These are phyloP conservation scores for Azolla pinnata DNA, from an alignment of 75 land plant species.

Conservation along the genomic window DNA sequence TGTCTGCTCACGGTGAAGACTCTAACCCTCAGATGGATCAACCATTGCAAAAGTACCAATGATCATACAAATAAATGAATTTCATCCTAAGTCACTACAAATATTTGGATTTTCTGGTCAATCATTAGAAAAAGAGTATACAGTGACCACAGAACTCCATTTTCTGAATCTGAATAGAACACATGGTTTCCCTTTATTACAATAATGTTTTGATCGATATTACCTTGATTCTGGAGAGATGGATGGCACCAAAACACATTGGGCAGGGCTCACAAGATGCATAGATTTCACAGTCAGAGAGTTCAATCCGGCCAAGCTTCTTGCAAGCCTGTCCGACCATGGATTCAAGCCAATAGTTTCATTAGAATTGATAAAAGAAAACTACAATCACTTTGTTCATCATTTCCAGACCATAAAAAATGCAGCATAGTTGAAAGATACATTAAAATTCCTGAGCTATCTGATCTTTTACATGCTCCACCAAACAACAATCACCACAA, in stretches of 20 bases:
- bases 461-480: no score
- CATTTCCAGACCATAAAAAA: no score
- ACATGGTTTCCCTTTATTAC: neutral
- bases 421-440: no score
- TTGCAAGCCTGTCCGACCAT: conserved; percentile 69
- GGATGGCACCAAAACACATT: conserved; percentile 98
- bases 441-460: no score
- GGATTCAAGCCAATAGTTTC: no score
- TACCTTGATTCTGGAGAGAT: conserved; percentile 84
- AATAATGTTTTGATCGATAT: neutral
- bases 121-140: no score
- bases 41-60: neutral
- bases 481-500: no score
- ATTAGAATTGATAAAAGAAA: no score
- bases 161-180: no score
- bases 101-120: neutral
- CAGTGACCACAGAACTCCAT: no score
- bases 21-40: neutral
- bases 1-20: neutral
- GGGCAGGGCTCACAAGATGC: conserved; percentile 98
- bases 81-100: no score
- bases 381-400: no score
- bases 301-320: conserved; percentile 69
- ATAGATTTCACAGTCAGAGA: conserved; percentile 85
- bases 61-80: neutral